Evolutionary conservation across 2,329 filamentous ascomycete species (phyloP), one percentile per base, ranked within the genome.

Genomic region (Pyrenophora teres): DNA sequence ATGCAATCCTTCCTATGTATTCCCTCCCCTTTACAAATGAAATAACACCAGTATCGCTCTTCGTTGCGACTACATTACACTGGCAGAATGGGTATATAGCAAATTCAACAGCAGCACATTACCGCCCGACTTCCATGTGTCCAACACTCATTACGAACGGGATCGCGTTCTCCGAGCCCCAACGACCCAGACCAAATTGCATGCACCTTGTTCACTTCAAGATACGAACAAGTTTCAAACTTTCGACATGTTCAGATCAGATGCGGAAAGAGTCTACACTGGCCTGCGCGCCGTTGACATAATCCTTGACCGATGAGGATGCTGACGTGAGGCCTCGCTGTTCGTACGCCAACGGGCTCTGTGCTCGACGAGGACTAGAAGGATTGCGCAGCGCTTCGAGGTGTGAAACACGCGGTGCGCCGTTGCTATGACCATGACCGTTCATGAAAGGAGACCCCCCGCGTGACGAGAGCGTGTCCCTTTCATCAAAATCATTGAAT

Each of bases 221-320:
- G 4, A 30, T 30, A 30, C 27, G 10, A 13, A 30, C 27, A 30
- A 10, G 7, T 12, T 12, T 12, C 10, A 2, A 10, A 4, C 27
- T 9, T 12, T 30, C 9, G 9, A 30, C 10, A 30, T 30, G 27
- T 5, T 13, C 9, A 30, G 10, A 32, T 50, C 21, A 62, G 32
- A 62, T 62, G 32, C 49, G 46, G 44, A 62, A 62, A 9, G 59
- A 60, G 9, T 62, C 57, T 12, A 45, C 41, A 43, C 59, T 62
- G 9, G 48, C 46, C 23, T 53, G 38, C 19, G 47, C 41, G 18
- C 47, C 49, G 23, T 32, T 46, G 32, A 18, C 36, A 23, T 46
- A 57, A 19, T 59, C 49, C 30, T 52, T 49, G 13, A 57, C 35
- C 21, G 54, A 55, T 3, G 59, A 51, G 9, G 45, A 25, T 10